phyloP scores from a whole-genome alignment of 495 filamentous ascomycete genomes.

The Aspergillus cavernicola region DNA sequence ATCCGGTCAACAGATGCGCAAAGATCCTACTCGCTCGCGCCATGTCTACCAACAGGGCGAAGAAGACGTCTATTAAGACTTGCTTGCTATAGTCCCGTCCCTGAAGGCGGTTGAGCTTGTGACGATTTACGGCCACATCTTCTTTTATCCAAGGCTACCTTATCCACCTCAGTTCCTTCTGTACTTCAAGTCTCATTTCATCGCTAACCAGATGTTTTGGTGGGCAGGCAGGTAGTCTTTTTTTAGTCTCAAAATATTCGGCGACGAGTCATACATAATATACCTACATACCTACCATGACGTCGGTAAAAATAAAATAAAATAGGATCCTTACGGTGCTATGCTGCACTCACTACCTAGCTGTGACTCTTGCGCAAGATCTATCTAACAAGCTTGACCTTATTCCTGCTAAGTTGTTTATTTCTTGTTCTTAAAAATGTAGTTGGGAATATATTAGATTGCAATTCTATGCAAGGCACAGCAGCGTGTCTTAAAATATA shows the following conservation, averaged over 20 bases:
- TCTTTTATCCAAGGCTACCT: neutral
- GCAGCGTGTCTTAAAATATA: too few species aligned
- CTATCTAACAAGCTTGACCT: too few species aligned
- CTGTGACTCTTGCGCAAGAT: too few species aligned
- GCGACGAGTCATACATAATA: neutral
- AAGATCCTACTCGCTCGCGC: constrained; percentile 75
- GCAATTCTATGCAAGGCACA: too few species aligned
- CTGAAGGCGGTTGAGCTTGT: neutral
- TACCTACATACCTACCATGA: too few species aligned
- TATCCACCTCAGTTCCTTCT: neutral
- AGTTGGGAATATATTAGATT: too few species aligned
- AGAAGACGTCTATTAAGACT: constrained; percentile 56
- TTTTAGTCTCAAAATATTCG: neutral
- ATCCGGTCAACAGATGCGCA: constrained; percentile 90
- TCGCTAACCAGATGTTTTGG: constrained; percentile 6
- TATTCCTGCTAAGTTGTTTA: too few species aligned
- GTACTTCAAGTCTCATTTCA: constrained; percentile 3
- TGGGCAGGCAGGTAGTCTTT: constrained; percentile 4
- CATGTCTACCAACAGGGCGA: constrained; percentile 83
- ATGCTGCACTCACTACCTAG: too few species aligned
- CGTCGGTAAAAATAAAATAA: too few species aligned
- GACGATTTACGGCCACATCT: neutral
- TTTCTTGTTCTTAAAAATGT: too few species aligned
- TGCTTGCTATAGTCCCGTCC: neutral
- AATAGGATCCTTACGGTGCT: too few species aligned